phyloP scores from a whole-genome alignment of 306 rosid genomes.

The Corylus heterophylla region DNA sequence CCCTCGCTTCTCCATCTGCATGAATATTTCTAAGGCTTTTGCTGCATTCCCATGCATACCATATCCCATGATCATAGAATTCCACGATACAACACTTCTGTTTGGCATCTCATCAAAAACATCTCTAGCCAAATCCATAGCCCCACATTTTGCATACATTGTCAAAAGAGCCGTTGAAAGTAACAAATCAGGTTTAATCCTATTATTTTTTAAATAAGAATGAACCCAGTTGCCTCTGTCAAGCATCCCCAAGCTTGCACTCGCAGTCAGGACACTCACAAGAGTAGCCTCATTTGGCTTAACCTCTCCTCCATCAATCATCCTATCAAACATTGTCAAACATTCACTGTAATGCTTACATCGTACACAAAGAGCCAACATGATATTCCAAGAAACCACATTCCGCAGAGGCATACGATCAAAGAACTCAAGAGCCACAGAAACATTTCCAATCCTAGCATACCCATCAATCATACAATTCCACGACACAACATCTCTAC shows the following conservation, averaged over 20 bases:
- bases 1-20: constrained; percentile 56
- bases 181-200: constrained; percentile 48
- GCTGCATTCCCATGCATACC: constrained; percentile 59
- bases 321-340: constrained; percentile 45
- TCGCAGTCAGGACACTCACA: constrained; percentile 60
- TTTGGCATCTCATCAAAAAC: constrained; percentile 59
- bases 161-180: constrained; percentile 61
- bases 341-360: constrained; percentile 49
- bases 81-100: constrained; percentile 64
- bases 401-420: constrained; percentile 40
- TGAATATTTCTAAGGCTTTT: constrained; percentile 48
- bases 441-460: constrained; percentile 42
- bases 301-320: constrained; percentile 46
- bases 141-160: constrained; percentile 70
- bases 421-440: constrained; percentile 43
- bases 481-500: constrained; percentile 56
- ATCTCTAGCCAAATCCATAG: constrained; percentile 53
- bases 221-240: constrained; percentile 51
- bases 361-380: constrained; percentile 49
- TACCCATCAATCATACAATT: constrained; percentile 69
- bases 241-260: constrained; percentile 60
- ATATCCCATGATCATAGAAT: constrained; percentile 69
- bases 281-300: constrained; percentile 67
- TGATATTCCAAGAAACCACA: constrained; percentile 58
- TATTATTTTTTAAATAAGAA: constrained; percentile 39